Evolutionary conservation across 352 stramenopile genomes (phyloP).

Genomic region (Pythium aphanidermatum): DNA sequence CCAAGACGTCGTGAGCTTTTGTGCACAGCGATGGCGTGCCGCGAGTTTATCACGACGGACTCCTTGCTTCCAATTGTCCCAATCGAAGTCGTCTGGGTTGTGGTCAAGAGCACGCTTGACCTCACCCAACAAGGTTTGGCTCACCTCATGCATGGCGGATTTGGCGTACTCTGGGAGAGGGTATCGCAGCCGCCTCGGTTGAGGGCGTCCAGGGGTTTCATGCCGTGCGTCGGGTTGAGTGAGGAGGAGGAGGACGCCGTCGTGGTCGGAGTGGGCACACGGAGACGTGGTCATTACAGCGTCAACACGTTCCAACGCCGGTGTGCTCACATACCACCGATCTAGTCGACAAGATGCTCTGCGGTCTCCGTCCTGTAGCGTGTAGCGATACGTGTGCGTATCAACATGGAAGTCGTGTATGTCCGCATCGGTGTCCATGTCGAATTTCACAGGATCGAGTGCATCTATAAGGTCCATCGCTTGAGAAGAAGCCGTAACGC

Average conservation of each 20-base stretch:
- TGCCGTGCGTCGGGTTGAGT: too few species aligned
- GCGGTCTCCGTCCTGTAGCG: not conserved
- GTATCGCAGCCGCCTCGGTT: too few species aligned
- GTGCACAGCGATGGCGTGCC: too few species aligned
- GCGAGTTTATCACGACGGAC: not conserved
- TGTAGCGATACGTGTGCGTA: slow-evolving; percentile 5
- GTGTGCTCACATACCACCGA: not conserved
- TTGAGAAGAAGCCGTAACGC: not conserved
- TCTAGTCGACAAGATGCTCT: not conserved
- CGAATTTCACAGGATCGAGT: not conserved
- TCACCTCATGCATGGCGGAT: too few species aligned
- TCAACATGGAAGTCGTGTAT: not conserved
- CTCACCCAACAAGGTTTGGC: too few species aligned
- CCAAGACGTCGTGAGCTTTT: too few species aligned
- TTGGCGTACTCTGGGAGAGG: too few species aligned
- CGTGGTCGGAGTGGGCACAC: not conserved
- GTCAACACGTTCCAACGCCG: not conserved
- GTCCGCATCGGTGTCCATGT: not conserved
- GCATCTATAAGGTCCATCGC: slow-evolving; percentile 1
- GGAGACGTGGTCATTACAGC: not conserved
- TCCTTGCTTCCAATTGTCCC: too few species aligned
- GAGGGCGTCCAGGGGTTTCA: too few species aligned
- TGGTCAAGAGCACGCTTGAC: too few species aligned
- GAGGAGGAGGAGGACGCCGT: not conserved
- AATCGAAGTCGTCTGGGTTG: too few species aligned